phyloP scores from a whole-genome alignment of 148 eudicot genomes.

The Chenopodium suecicum region DNA sequence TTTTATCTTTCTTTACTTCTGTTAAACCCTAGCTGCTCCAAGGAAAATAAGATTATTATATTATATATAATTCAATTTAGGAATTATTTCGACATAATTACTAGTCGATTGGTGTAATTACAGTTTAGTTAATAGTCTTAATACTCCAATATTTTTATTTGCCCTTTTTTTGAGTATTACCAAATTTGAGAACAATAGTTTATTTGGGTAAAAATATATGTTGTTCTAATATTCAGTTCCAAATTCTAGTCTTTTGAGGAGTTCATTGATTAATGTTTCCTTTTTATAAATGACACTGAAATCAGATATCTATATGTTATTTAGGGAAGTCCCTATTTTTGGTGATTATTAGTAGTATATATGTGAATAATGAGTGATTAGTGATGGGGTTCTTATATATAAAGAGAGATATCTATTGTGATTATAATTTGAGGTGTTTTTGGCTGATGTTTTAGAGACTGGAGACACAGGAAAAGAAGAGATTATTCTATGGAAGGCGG shows the following conservation, averaged over 20 bases:
- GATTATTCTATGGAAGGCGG: constrained; percentile 58
- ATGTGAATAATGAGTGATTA: neutral
- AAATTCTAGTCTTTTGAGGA: neutral
- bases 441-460: constrained; percentile 57
- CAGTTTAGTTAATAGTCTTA: too few species aligned
- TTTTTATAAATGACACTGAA: neutral
- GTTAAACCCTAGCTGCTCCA: constrained; percentile 27
- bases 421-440: neutral
- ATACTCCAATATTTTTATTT: neutral
- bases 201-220: neutral
- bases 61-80: too few species aligned
- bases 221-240: neutral
- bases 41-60: too few species aligned
- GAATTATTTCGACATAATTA: too few species aligned
- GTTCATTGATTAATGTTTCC: neutral
- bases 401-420: neutral
- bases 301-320: neutral
- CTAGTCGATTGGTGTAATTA: too few species aligned
- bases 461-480: constrained; percentile 67
- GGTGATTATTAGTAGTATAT: neutral
- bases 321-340: neutral
- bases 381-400: neutral
- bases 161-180: neutral
- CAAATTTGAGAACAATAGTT: neutral
- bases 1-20: neutral